Evolutionary conservation across 805 yeast genomes (phyloP), one percentile per base, ranked within the genome.

Genomic region (Candida ipomoeae): DNA sequence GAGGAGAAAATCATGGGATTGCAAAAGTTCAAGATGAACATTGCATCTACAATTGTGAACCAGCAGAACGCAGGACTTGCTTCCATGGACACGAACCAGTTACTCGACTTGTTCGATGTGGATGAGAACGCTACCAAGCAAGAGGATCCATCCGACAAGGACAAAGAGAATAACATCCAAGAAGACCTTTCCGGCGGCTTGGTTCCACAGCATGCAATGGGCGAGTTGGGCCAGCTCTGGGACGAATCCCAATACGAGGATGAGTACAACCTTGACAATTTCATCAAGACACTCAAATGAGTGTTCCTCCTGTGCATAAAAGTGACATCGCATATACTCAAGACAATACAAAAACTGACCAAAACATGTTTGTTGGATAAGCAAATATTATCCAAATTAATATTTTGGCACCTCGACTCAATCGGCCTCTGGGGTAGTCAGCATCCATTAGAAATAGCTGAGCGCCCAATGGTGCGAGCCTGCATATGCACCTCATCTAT

Each of bases 1-100:
- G 99, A 94, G 66, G 99, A 94, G 65, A 90, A 94, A 68, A 94
- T 94, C 52, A 94, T 94, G 99, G 98, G 99, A 26, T 74, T 94
- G 57, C 99, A 94, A 63, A 89, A 89, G 66, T 94, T 94, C 81
- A 94, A 94, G 71, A 85, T 94, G 87, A 94, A 94, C 63, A 89
- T 94, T 62, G 99, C 99, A 0, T 88, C 96, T 0, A 88, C 98
- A 0, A 87, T 94, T 59, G 95, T 94, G 48, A 91, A 90, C 64
- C 99, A 94, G 67, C 99, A 94, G 64, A 94, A 94, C 66, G 81
- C 96, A n/a, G 98, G 98, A 0, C 78, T 94, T 55, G 82, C 89
- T 2, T 88, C 97, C 0, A 94, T 94, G 99, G 97, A 89, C 62
- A 92, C 99, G 0, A 89, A 88, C 62, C 98, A 94, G 67, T 75